phyloP scores from a whole-genome alignment of 2,329 filamentous ascomycete species.

The Ophiocordyceps polyrhachis-furcata region DNA sequence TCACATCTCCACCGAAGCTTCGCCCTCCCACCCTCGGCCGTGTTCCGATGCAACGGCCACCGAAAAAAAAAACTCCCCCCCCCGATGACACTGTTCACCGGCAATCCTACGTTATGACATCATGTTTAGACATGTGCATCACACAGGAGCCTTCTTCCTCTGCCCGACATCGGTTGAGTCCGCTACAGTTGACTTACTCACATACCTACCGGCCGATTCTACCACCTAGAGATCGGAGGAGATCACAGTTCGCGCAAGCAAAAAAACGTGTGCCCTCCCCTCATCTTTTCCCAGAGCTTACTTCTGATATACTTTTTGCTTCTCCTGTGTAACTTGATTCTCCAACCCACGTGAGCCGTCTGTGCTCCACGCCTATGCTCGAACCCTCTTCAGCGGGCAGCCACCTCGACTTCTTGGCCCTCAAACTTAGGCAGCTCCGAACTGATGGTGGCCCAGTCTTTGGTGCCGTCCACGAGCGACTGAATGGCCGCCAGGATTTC shows the following conservation, averaged over 20 bases:
- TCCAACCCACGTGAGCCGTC: neutral
- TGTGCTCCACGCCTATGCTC: neutral
- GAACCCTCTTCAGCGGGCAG: constrained; percentile 10
- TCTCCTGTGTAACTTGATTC: neutral
- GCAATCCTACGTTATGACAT: neutral
- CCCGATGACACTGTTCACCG: neutral
- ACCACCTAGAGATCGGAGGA: neutral
- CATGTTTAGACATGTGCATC: too few species aligned
- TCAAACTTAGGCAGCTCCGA: constrained; percentile 70
- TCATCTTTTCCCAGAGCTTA: neutral
- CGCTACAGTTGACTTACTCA: too few species aligned
- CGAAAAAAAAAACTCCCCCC: neutral
- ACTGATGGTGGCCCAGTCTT: constrained; percentile 50
- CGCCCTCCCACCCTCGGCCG: neutral
- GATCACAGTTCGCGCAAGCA: neutral
- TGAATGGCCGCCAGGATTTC: constrained; percentile 61
- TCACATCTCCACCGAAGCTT: neutral
- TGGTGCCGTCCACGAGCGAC: constrained; percentile 27
- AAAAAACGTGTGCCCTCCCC: too few species aligned
- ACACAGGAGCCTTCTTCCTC: too few species aligned
- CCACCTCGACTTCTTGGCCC: constrained; percentile 44
- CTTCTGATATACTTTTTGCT: neutral
- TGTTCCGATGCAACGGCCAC: neutral
- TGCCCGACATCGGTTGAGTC: too few species aligned
- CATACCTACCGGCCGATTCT: too few species aligned